Base-by-base conservation (phyloP, 331 rosid species). In the Arachis monticola region DNA sequence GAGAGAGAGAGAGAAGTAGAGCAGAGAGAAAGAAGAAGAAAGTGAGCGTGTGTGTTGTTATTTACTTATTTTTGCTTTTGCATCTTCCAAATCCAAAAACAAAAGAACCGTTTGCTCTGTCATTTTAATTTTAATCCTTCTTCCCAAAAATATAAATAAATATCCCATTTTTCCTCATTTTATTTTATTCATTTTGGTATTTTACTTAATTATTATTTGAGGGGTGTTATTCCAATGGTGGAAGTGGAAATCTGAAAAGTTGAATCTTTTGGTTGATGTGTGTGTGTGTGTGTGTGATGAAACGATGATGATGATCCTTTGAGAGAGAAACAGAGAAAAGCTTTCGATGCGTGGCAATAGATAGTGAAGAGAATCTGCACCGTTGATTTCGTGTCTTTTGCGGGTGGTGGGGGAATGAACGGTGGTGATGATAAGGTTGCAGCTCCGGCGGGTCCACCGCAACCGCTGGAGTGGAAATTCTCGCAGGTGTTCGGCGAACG, bases 401-500 rank as follows among this genome's bases (percentile, higher is more conserved):
- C 11, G n/a, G 13, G 57, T 3, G 35, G 4, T 35, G 50, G 72
- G 60, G 72, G 86, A 84, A 95, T 95, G 99, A 89, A 89, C 87
- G 97, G 92, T 80, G 93, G 92, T 77, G 96, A 92, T 80, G 99
- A 86, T 79, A 97, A 80, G 83, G 87, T 85, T 72, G 89, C 84
- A 85, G 98, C 96, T 88, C 85, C 96, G 85, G 96, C 76, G 79
- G 98, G 84, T 67, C 92, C 91, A 50, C 85, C 89, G 40, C 86
- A 79, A 84, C 88, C 92, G 75, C 84, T 95, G 87, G 99, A 95
- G 73, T 95, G 99, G 99, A 95, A 92, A 86, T 95, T 95, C 87
- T 92, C 99, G 14, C 99, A 95, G 92, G 99, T 95, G 14, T 95
- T 95, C 67, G 99, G 99, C 9, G 99, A 95, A 82, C 97, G 99